Evolutionary conservation across 176 grass and related monocot genomes (phyloP).

Genomic region (Calamus simplicifolius): DNA sequence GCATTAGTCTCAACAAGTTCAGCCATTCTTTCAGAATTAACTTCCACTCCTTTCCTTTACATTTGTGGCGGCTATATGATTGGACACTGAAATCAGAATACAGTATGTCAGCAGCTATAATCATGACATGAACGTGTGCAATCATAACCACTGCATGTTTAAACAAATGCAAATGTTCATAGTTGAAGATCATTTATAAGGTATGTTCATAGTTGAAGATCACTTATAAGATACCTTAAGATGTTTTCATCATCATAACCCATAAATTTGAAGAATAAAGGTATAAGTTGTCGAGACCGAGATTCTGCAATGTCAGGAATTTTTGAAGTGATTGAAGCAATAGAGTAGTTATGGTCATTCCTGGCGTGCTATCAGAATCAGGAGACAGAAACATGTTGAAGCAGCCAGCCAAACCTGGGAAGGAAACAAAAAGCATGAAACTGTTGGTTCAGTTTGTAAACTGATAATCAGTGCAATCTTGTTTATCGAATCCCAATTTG

Average conservation of each 20-base stretch:
- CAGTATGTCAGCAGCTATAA: conserved; percentile 15
- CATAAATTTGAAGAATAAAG: conserved; percentile 85
- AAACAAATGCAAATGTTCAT: too few relatives aligned
- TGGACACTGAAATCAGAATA: conserved; percentile 39
- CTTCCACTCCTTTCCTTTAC: conserved; percentile 83
- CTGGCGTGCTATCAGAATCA: conserved; percentile 62
- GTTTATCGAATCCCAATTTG: too few relatives aligned
- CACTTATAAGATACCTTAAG: conserved; percentile 41
- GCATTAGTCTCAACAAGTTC: conserved; percentile 65
- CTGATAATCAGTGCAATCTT: too few relatives aligned
- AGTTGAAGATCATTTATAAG: too few relatives aligned
- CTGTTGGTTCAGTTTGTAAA: neutral
- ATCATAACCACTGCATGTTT: too few relatives aligned
- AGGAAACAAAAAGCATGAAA: conserved; percentile 1
- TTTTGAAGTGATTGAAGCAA: conserved; percentile 80
- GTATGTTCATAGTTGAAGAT: conserved; percentile 17
- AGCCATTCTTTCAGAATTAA: conserved; percentile 87
- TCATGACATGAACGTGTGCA: too few relatives aligned
- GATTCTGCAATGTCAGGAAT: conserved; percentile 85
- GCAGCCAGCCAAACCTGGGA: conserved; percentile 57
- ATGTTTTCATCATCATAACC: conserved; percentile 49
- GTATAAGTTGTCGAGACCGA: conserved; percentile 74
- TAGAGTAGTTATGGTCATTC: conserved; percentile 36
- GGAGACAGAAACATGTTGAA: conserved; percentile 52
- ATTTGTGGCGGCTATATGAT: conserved; percentile 48